These are phyloP conservation scores for Hansenula sp. DNA, from an alignment of 1,139 yeast species.

Conservation along the genomic window DNA sequence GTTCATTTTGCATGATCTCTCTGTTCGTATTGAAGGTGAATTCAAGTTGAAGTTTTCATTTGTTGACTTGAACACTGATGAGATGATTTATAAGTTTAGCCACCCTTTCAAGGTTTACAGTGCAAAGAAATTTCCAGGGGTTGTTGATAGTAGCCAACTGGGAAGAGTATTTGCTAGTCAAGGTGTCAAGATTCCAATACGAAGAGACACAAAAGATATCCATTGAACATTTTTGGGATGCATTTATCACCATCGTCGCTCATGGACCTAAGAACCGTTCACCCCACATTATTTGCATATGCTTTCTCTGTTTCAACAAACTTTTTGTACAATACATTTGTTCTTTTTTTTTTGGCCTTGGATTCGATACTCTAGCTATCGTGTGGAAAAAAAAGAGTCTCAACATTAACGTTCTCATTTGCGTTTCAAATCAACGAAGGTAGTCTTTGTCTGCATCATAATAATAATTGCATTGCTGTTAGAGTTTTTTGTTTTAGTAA, in stretches of 20 bases:
- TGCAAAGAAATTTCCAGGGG: conserved; percentile 43
- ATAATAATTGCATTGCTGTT: too few relatives aligned
- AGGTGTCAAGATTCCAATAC: conserved; percentile 40
- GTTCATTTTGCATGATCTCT: conserved; percentile 39
- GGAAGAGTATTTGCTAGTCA: conserved; percentile 39
- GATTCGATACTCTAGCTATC: too few relatives aligned
- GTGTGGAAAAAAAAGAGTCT: too few relatives aligned
- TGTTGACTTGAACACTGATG: conserved; percentile 19
- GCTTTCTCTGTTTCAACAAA: too few relatives aligned
- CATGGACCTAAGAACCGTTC: too few relatives aligned
- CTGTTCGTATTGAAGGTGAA: conserved; percentile 41
- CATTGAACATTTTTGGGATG: neutral
- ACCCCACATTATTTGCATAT: neutral
- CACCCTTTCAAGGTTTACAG: conserved; percentile 34
- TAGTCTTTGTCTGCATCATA: too few relatives aligned
- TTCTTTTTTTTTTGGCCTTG: too few relatives aligned
- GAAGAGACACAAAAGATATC: conserved; percentile 23
- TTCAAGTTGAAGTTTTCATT: conserved; percentile 35
- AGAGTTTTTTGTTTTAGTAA: too few relatives aligned
- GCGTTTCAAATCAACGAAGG: too few relatives aligned
- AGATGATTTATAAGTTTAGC: conserved; percentile 23
- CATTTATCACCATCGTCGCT: too few relatives aligned
- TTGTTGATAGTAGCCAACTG: conserved; percentile 36
- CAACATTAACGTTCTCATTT: too few relatives aligned
- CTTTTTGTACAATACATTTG: too few relatives aligned